These are phyloP conservation scores for Arabidopsis arenosa DNA, from an alignment of 345 rosid species.

Conservation along the genomic window DNA sequence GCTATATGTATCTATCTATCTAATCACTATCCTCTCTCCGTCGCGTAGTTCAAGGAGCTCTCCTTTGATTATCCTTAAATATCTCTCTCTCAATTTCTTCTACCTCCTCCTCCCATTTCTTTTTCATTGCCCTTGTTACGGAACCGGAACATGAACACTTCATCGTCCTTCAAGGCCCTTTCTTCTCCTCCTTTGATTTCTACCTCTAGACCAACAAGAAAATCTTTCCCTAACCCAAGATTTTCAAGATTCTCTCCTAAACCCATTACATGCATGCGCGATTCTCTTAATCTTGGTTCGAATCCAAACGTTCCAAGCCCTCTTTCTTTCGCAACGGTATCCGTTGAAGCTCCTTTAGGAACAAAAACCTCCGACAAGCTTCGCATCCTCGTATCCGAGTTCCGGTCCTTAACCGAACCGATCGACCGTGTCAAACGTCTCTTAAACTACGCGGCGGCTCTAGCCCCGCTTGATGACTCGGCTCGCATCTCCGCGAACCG, in stretches of 20 bases:
- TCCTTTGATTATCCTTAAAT: constrained; percentile 29
- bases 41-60: constrained; percentile 38
- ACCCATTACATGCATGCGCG: constrained; percentile 21
- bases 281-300: constrained; percentile 24
- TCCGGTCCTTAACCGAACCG: constrained; percentile 64
- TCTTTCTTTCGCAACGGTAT: constrained; percentile 33
- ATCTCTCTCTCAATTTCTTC: constrained; percentile 9
- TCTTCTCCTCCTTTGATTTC: constrained; percentile 33
- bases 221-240: constrained; percentile 4
- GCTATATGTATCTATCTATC: neutral
- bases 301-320: neutral
- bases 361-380: constrained; percentile 48
- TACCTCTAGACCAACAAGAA: constrained; percentile 14
- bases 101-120: neutral
- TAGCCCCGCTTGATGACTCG: constrained; percentile 69
- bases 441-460: constrained; percentile 65
- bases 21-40: constrained; percentile 16
- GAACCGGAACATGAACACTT: constrained; percentile 45
- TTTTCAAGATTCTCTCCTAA: neutral
- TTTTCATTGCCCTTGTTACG: neutral
- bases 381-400: constrained; percentile 58
- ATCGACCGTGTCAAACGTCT: constrained; percentile 84
- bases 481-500: constrained; percentile 65
- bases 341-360: constrained; percentile 26
- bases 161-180: constrained; percentile 19